Evolutionary conservation across 2,329 filamentous ascomycete species (phyloP), one percentile per base, ranked within the genome.

Genomic region (Cytospora schulzeri): DNA sequence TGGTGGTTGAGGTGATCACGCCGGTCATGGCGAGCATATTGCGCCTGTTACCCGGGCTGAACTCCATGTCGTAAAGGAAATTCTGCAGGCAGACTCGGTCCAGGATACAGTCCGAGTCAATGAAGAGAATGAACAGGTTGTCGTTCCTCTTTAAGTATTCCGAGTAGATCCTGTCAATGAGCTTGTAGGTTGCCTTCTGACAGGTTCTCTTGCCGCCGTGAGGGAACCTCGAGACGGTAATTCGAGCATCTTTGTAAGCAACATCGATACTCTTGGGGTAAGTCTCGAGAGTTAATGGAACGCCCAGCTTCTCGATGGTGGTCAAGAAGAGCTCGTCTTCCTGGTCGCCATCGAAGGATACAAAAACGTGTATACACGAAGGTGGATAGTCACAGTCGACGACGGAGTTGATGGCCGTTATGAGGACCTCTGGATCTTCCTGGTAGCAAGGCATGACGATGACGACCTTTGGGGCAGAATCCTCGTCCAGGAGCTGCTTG

Each of bases 21-120:
- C 94, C 94, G 17, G 94, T 98, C 92, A 97, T 97, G 60, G 94
- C 94, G 73, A 98, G 83, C 92, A 97, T 97, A 75, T 96, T 92
- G 73, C 89, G 88, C 73, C 91, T 88, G 78, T 93, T 96, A 62
- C 93, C 93, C 0, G 94, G 94, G 76, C 94, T 97, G 66, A 98
- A 82, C 77, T 98, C 93, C 95, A 98, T 98, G 75, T 98, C 94
- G 77, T 95, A 97, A 80, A 98, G 91, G 77, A 98, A 98, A 76
- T 97, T 98, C 75, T 97, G 94, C 66, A 98, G 86, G 75, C 94
- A 98, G 50, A 93, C 87, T 65, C 88, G 86, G 79, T 98, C 94
- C 57, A 98, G 81, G 67, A 97, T 95, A 77, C 95, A 98, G 75
- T 98, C 94, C 0, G 93, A 97, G 78, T 98, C 94, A 74, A 98